phyloP scores from a whole-genome alignment of 176 grass and related monocot genomes.

The Miscanthus lutarioriparius region DNA sequence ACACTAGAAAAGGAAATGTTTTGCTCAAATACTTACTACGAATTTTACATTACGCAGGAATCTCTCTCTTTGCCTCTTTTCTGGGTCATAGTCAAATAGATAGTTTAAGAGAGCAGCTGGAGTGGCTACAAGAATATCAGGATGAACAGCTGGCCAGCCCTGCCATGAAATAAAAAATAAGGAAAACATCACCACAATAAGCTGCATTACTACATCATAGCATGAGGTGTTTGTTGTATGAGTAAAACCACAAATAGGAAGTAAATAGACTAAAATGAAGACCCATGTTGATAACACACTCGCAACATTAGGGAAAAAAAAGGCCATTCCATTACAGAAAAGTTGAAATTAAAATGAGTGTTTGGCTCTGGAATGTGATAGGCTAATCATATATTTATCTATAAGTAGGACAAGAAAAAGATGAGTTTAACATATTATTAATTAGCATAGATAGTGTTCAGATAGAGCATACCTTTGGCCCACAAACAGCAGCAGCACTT shows the following conservation, averaged over 20 bases:
- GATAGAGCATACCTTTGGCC: constrained; percentile 61
- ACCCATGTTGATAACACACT: constrained; percentile 1
- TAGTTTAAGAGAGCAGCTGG: constrained; percentile 96
- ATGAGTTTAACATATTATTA: constrained; percentile 22
- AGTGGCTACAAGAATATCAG: constrained; percentile 87
- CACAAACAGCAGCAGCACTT: constrained; percentile 78
- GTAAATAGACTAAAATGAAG: constrained; percentile 13
- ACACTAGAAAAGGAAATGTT: constrained; percentile 7
- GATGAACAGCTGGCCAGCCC: constrained; percentile 82
- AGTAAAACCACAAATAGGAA: constrained; percentile 22
- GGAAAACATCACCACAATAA: constrained; percentile 32
- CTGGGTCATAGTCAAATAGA: constrained; percentile 85
- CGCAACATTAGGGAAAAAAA: not conserved
- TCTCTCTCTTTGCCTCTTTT: constrained; percentile 62
- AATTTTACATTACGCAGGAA: constrained; percentile 79
- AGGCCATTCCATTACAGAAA: not conserved
- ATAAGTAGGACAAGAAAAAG: not conserved
- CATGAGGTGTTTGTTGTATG: not conserved
- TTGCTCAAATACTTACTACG: constrained; percentile 54
- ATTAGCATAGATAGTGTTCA: constrained; percentile 6
- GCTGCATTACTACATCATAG: constrained; percentile 26
- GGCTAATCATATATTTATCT: not conserved
- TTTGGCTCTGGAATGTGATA: constrained; percentile 9
- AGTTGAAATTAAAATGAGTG: not conserved
- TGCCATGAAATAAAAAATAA: constrained; percentile 38